These are phyloP conservation scores for Blakeslea trispora DNA, from an alignment of 371 early-diverging fungal genomes.

Conservation along the genomic window DNA sequence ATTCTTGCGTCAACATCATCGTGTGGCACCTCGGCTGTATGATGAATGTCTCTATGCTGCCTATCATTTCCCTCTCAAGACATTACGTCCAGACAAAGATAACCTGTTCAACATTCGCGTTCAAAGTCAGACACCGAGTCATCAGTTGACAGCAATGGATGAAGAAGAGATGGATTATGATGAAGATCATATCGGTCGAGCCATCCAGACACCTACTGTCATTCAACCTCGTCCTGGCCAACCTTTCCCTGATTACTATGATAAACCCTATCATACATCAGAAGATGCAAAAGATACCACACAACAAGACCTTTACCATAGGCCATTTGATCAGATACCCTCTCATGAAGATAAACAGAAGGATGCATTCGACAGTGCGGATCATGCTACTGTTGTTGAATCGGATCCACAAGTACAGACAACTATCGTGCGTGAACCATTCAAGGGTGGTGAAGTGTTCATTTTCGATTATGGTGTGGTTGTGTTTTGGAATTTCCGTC, in stretches of 20 bases:
- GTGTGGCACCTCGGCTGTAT: constrained; percentile 56
- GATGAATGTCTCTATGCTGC: constrained; percentile 68
- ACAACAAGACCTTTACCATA: too few species aligned
- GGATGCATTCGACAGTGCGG: too few species aligned
- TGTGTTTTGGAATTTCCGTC: constrained; percentile 95
- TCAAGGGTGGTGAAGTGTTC: constrained; percentile 74
- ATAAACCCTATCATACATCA: constrained; percentile 5
- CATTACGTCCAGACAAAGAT: constrained; percentile 46
- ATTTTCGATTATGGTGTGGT: constrained; percentile 95
- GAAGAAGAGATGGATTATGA: constrained; percentile 52
- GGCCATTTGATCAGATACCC: too few species aligned
- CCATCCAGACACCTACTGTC: constrained; percentile 8
- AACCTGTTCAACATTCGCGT: constrained; percentile 47
- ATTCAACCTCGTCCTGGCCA: constrained; percentile 20
- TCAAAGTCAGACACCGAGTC: constrained; percentile 25
- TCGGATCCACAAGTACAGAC: constrained; percentile 9
- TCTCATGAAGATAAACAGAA: too few species aligned
- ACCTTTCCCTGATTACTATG: constrained; percentile 21
- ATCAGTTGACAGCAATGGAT: too few species aligned
- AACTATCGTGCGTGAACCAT: constrained; percentile 36
- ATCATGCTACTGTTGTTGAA: too few species aligned
- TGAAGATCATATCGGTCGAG: constrained; percentile 38
- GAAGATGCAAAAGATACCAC: too few species aligned
- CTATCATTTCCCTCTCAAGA: constrained; percentile 62
- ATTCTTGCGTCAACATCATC: constrained; percentile 59